Percentiles rank a stretch among this genome's conserved stretches.
Evolutionary conservation across 1,284 basidiomycete genomes (phyloP).

Genomic region (Rhodotorula mucilaginosa): DNA sequence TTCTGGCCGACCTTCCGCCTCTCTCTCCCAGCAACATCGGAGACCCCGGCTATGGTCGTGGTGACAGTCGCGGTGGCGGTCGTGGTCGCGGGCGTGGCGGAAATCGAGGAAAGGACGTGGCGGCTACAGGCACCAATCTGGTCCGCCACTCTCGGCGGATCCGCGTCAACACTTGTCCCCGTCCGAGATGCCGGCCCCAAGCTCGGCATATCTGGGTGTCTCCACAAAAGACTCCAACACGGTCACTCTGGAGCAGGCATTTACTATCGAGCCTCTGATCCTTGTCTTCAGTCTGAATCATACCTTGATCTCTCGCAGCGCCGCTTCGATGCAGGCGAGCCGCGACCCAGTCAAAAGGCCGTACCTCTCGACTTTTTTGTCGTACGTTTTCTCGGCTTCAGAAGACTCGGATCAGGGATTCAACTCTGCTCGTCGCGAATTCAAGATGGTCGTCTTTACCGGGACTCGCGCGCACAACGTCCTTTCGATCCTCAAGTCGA

Average conservation of each 20-base stretch:
- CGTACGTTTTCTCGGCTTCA: conserved; percentile 16
- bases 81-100: too few species aligned
- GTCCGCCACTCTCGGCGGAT: too few species aligned
- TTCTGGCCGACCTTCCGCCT: too few species aligned
- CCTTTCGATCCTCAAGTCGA: conserved; percentile 24
- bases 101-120: too few species aligned
- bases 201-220: too few species aligned
- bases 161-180: too few species aligned
- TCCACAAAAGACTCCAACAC: not conserved
- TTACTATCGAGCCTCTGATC: conserved; percentile 15
- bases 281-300: conserved; percentile 35
- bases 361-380: conserved; percentile 34
- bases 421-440: not conserved
- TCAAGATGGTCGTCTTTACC: conserved; percentile 21
- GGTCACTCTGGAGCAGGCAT: too few species aligned
- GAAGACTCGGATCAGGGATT: not conserved
- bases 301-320: conserved; percentile 28
- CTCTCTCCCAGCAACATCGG: too few species aligned
- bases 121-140: too few species aligned
- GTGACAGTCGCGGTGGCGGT: too few species aligned
- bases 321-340: not conserved
- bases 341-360: conserved; percentile 29
- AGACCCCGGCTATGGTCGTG: too few species aligned
- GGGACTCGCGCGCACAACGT: conserved; percentile 32
- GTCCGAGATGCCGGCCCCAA: too few species aligned